Percentiles rank a stretch among this genome's conserved stretches.
Conservation (phyloP, 495 filamentous ascomycete genomes). For the Talaromyces trachyspermus region DNA sequence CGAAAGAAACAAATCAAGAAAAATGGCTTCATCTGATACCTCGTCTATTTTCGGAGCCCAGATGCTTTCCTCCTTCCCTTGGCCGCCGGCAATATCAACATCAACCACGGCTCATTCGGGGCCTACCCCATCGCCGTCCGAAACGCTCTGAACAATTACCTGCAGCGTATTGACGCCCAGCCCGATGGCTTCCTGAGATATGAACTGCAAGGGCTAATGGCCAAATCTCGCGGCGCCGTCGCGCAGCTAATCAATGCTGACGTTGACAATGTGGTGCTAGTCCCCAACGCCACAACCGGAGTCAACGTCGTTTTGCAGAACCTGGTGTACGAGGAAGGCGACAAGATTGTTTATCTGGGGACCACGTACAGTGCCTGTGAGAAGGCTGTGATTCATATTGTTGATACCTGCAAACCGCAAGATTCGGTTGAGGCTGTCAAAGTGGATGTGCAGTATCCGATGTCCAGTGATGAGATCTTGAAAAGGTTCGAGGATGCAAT, state of each 20-base stretch:
- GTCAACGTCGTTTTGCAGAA: conserved; percentile 70
- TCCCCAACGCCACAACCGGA: conserved; percentile 67
- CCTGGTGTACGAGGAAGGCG: conserved; percentile 46
- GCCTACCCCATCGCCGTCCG: conserved; percentile 54
- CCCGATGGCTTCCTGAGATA: conserved; percentile 69
- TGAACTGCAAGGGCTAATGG: conserved; percentile 47
- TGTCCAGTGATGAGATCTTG: conserved; percentile 48
- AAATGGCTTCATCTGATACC: not conserved
- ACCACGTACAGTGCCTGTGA: conserved; percentile 66
- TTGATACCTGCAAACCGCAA: conserved; percentile 41
- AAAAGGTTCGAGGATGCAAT: conserved; percentile 38
- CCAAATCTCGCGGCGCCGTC: conserved; percentile 53
- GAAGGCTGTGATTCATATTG: conserved; percentile 58
- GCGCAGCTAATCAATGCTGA: conserved; percentile 57
- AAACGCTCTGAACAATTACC: conserved; percentile 43
- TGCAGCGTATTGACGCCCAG: conserved; percentile 47
- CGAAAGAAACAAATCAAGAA: not conserved
- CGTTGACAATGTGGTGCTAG: conserved; percentile 55
- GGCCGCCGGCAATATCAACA: not conserved
- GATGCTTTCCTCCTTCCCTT: conserved; percentile 3
- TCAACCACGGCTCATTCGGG: conserved; percentile 61
- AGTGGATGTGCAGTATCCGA: conserved; percentile 43
- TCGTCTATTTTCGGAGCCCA: not conserved
- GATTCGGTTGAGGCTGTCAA: conserved; percentile 29
- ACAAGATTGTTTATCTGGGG: conserved; percentile 52